Percentiles rank a stretch among this genome's conserved stretches.
These are phyloP conservation scores for Syzygium aromaticum DNA, from an alignment of 345 rosid species.

Conservation along the genomic window DNA sequence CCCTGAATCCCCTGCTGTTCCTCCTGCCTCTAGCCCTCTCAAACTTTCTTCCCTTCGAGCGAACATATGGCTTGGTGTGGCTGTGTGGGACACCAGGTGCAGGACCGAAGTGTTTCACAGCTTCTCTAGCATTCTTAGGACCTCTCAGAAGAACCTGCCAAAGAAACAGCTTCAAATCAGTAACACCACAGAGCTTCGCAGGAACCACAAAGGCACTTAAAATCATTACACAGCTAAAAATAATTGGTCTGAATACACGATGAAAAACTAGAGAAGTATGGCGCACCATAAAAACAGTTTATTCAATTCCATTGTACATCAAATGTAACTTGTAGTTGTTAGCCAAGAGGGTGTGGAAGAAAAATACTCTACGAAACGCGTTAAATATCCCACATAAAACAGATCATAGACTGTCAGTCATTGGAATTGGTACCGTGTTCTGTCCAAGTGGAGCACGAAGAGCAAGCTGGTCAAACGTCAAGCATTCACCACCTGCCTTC, in stretches of 20 bases:
- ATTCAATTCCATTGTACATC: neutral
- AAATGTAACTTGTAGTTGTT: neutral
- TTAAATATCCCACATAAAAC: neutral
- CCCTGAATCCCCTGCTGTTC: conserved; percentile 63
- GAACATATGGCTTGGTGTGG: conserved; percentile 62
- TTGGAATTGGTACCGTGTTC: conserved; percentile 50
- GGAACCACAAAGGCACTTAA: neutral
- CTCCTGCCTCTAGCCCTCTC: conserved; percentile 70
- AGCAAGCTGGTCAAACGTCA: conserved; percentile 91
- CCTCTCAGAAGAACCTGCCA: conserved; percentile 58
- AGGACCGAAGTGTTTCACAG: conserved; percentile 72
- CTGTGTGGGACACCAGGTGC: conserved; percentile 86
- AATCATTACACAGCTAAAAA: neutral
- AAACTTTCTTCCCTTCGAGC: conserved; percentile 53
- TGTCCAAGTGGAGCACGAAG: conserved; percentile 89
- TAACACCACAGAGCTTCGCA: neutral
- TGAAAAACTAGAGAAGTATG: neutral
- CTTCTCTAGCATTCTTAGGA: conserved; percentile 69
- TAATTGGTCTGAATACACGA: neutral
- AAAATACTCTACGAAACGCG: neutral
- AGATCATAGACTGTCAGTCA: neutral
- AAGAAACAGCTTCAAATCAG: neutral
- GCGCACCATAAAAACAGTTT: neutral
- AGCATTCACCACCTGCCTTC: conserved; percentile 95
- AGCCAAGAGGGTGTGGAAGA: neutral